Evolutionary conservation across 75 land plant species (phyloP).

Genomic region (Pinus tabuliformis): DNA sequence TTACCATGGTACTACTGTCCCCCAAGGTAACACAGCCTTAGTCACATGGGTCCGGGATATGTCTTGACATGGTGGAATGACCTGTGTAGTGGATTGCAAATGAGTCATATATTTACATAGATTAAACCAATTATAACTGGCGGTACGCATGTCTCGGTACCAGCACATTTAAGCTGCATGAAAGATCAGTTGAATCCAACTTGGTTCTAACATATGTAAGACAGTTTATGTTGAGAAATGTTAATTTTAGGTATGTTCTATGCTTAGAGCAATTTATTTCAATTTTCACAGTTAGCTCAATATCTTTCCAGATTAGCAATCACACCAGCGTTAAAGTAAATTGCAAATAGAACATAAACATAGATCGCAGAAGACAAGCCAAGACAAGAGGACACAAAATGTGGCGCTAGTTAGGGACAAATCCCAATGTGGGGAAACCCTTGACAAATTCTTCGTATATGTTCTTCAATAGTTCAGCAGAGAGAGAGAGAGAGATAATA

Average conservation of each 20-base stretch:
- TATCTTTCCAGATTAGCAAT: no score
- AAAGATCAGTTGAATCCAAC: slow-evolving; percentile 93
- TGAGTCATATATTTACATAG: neutral
- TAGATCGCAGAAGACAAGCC: no score
- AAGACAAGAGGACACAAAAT: no score
- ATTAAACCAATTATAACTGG: neutral
- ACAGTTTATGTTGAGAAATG: slow-evolving; percentile 66
- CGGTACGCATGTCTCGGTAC: neutral
- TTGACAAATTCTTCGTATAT: no score
- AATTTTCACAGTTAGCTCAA: no score
- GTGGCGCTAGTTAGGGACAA: no score
- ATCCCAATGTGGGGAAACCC: no score
- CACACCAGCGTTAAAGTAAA: no score
- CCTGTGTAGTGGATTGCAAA: neutral
- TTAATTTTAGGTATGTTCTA: neutral
- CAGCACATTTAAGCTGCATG: slow-evolving; percentile 39
- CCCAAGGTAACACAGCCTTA: neutral
- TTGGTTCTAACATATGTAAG: slow-evolving; percentile 82
- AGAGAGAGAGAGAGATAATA: no score
- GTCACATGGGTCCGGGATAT: neutral
- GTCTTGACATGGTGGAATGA: neutral
- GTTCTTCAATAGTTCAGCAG: no score
- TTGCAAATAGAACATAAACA: no score
- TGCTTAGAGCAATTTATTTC: no score
- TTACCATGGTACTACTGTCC: neutral